A percentile compares a stretch with the other conserved stretches of the same genome.
Conservation (phyloP, 2,329 filamentous ascomycete genomes). For the Zymoseptoria pseudotritici region DNA sequence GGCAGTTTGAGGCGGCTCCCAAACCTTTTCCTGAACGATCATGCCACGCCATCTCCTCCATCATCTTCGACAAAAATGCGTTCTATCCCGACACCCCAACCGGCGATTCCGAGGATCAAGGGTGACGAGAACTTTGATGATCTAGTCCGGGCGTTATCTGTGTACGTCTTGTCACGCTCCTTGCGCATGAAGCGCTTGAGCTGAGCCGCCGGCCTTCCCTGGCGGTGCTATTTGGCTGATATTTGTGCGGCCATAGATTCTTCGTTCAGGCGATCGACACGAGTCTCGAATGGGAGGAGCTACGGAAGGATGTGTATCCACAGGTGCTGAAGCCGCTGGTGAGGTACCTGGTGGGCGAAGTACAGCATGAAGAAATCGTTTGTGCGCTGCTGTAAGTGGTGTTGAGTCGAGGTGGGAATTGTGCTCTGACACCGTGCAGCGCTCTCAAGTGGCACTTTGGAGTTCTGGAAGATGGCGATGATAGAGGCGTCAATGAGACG, state of each 20-base stretch:
- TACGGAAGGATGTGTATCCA: constrained; percentile 59
- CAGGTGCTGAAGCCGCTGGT: constrained; percentile 53
- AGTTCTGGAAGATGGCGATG: constrained; percentile 50
- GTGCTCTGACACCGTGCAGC: constrained; percentile 33
- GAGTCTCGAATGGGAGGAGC: constrained; percentile 66
- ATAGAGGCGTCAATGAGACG: constrained; percentile 59
- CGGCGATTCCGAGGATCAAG: constrained; percentile 38
- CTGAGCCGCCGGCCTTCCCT: constrained; percentile 1
- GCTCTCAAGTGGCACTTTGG: constrained; percentile 69
- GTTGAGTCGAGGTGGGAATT: neutral
- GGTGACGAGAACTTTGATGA: constrained; percentile 55
- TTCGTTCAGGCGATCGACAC: constrained; percentile 55
- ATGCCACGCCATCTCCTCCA: neutral
- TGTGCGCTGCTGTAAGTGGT: constrained; percentile 59
- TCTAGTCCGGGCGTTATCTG: constrained; percentile 60
- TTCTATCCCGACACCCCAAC: neutral
- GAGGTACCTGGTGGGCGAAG: constrained; percentile 54
- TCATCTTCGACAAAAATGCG: neutral
- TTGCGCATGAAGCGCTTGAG: neutral
- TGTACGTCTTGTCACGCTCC: constrained; percentile 36
- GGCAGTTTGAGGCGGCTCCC: neutral
- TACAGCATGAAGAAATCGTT: constrained; percentile 62
- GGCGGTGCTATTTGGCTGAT: constrained; percentile 8
- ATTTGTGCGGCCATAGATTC: constrained; percentile 40
- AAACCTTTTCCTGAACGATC: neutral